These are phyloP conservation scores for Trametes cubensis DNA, from an alignment of 768 basidiomycete species.

Conservation along the genomic window DNA sequence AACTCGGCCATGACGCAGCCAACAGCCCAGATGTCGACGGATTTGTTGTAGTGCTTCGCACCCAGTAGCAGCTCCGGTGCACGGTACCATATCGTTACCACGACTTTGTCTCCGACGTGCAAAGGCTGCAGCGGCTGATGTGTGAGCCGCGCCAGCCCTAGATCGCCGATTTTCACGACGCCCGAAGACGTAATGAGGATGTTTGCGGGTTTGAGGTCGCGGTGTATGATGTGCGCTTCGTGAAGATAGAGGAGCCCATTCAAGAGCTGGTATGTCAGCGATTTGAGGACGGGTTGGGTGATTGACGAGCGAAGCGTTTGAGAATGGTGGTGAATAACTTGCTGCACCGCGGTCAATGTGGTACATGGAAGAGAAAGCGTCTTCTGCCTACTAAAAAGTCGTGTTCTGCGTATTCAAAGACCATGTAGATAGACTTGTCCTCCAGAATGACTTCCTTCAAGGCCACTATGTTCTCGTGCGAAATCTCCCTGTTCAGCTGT, in stretches of 20 bases:
- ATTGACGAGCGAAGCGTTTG: slow-evolving; percentile 83
- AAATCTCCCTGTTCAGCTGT: slow-evolving; percentile 86
- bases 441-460: slow-evolving; percentile 95
- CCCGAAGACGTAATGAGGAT: slow-evolving; percentile 91
- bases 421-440: slow-evolving; percentile 99
- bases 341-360: slow-evolving; percentile 48
- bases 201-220: slow-evolving; percentile 98
- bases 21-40: slow-evolving; percentile 96
- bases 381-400: slow-evolving; percentile 80
- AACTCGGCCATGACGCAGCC: slow-evolving; percentile 98
- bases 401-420: slow-evolving; percentile 98
- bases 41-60: slow-evolving; percentile 96
- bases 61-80: slow-evolving; percentile 96
- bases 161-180: slow-evolving; percentile 96
- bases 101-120: slow-evolving; percentile 95
- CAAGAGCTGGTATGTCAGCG: slow-evolving; percentile 89
- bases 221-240: slow-evolving; percentile 91
- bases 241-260: slow-evolving; percentile 96
- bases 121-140: slow-evolving; percentile 91
- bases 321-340: slow-evolving; percentile 98
- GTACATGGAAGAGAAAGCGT: neutral
- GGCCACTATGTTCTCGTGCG: slow-evolving; percentile 88
- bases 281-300: slow-evolving; percentile 80
- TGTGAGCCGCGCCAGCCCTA: slow-evolving; percentile 90
- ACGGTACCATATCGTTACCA: slow-evolving; percentile 99